A percentile compares a stretch with the other conserved stretches of the same genome.
phyloP scores from a whole-genome alignment of 2,329 filamentous ascomycete species.

The Epichloe aotearoae region DNA sequence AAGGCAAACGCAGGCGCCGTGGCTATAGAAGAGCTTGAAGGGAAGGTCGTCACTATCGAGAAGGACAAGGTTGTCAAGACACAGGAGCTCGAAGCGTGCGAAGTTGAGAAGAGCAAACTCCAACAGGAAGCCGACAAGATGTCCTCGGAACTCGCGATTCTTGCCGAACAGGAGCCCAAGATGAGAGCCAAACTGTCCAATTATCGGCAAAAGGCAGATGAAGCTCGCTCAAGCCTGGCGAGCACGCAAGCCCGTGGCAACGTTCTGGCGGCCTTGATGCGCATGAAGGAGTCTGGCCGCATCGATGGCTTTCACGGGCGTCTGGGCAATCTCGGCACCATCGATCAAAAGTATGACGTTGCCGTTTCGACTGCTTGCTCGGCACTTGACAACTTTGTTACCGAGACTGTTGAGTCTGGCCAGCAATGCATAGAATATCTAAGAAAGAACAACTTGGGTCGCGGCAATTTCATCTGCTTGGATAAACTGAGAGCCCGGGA shows the following conservation, averaged over 20 bases:
- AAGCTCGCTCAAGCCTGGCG: slow-evolving; percentile 80
- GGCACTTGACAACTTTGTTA: slow-evolving; percentile 87
- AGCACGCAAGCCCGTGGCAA: slow-evolving; percentile 88
- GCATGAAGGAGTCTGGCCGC: slow-evolving; percentile 87
- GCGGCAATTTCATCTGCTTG: slow-evolving; percentile 93
- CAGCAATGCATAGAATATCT: slow-evolving; percentile 98
- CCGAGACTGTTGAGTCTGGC: slow-evolving; percentile 87
- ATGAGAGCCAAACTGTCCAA: slow-evolving; percentile 76
- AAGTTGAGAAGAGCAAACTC: slow-evolving; percentile 56
- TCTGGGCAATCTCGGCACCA: slow-evolving; percentile 84
- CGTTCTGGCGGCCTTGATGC: slow-evolving; percentile 82
- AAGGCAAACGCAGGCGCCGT: slow-evolving; percentile 78
- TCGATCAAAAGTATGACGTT: slow-evolving; percentile 87
- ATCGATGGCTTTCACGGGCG: slow-evolving; percentile 96
- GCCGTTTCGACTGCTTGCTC: slow-evolving; percentile 97
- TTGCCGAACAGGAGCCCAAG: slow-evolving; percentile 66
- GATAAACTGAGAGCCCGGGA: slow-evolving; percentile 74
- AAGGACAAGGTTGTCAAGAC: slow-evolving; percentile 58
- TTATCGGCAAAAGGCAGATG: slow-evolving; percentile 87
- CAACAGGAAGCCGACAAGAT: slow-evolving; percentile 63
- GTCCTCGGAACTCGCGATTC: slow-evolving; percentile 57
- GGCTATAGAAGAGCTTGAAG: slow-evolving; percentile 69
- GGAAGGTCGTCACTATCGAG: slow-evolving; percentile 63
- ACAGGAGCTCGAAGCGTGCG: slow-evolving; percentile 61
- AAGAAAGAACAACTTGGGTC: slow-evolving; percentile 90